Evolutionary conservation across 1,284 basidiomycete genomes (phyloP).

Genomic region (Crocinoboletus sp.): DNA sequence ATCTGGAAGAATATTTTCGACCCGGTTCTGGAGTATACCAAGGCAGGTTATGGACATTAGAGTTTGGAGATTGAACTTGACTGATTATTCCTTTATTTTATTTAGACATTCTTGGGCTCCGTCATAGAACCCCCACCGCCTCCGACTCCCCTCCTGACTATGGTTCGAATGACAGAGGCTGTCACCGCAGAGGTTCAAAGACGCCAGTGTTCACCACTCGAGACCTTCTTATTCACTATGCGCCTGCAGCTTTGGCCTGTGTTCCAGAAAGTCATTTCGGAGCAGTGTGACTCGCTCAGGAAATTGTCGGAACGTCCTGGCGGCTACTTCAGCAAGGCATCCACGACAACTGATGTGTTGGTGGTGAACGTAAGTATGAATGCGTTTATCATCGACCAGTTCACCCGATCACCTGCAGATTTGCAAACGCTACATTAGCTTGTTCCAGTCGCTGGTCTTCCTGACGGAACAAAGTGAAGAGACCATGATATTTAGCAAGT

Average conservation of each 20-base stretch:
- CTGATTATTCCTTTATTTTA: background rate
- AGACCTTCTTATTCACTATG: conserved; percentile 73
- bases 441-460: conserved; percentile 79
- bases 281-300: conserved; percentile 76
- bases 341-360: conserved; percentile 63
- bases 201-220: conserved; percentile 73
- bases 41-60: conserved; percentile 42
- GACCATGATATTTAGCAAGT: conserved; percentile 95
- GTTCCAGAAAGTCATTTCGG: conserved; percentile 86
- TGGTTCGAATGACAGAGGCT: conserved; percentile 85
- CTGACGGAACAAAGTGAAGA: conserved; percentile 83
- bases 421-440: conserved; percentile 64
- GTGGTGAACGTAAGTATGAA: conserved; percentile 53
- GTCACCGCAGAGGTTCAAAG: conserved; percentile 69
- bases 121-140: conserved; percentile 68
- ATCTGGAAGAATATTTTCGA: conserved; percentile 93
- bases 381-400: background rate
- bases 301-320: conserved; percentile 66
- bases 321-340: conserved; percentile 62
- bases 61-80: conserved; percentile 1
- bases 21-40: conserved; percentile 79
- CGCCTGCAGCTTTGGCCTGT: conserved; percentile 87
- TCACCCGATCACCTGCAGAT: conserved; percentile 29
- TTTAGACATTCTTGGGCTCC: conserved; percentile 62
- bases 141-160: conserved; percentile 72